Evolutionary conservation across 2,329 filamentous ascomycete genomes (phyloP).

Genomic region (Diaporthe nobilis): DNA sequence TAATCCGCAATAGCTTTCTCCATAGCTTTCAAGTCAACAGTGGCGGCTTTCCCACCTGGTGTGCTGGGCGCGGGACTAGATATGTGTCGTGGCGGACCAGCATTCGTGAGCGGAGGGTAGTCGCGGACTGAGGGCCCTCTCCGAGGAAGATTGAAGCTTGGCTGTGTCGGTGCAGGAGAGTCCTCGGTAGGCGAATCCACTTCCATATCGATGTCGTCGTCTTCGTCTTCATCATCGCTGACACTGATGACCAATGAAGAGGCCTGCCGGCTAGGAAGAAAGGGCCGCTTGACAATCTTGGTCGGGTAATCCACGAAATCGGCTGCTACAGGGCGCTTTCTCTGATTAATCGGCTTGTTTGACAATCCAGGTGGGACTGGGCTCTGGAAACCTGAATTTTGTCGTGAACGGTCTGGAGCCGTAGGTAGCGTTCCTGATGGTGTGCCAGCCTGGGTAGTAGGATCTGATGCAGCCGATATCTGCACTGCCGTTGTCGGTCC

Average conservation of each 20-base stretch:
- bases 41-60: slow-evolving; percentile 35
- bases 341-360: slow-evolving; percentile 43
- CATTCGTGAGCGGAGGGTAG: slow-evolving; percentile 59
- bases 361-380: slow-evolving; percentile 21
- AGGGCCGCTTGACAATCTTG: slow-evolving; percentile 69
- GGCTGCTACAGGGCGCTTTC: slow-evolving; percentile 71
- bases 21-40: slow-evolving; percentile 52
- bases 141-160: slow-evolving; percentile 50
- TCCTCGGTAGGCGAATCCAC: slow-evolving; percentile 68
- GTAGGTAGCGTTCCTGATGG: not conserved
- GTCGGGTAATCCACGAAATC: slow-evolving; percentile 75
- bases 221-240: slow-evolving; percentile 81
- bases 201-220: slow-evolving; percentile 76
- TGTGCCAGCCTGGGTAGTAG: not conserved
- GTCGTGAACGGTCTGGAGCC: not conserved
- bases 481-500: slow-evolving; percentile 25
- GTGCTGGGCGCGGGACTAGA: slow-evolving; percentile 55
- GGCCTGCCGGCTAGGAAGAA: slow-evolving; percentile 70
- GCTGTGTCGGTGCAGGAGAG: slow-evolving; percentile 51
- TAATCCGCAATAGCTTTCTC: slow-evolving; percentile 73
- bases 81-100: slow-evolving; percentile 54
- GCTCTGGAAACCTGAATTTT: slow-evolving; percentile 2
- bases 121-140: slow-evolving; percentile 58
- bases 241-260: slow-evolving; percentile 85
- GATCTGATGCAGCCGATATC: not conserved